Base-by-base conservation (phyloP, 768 basidiomycete genomes). In the Lyophyllum decastes region DNA sequence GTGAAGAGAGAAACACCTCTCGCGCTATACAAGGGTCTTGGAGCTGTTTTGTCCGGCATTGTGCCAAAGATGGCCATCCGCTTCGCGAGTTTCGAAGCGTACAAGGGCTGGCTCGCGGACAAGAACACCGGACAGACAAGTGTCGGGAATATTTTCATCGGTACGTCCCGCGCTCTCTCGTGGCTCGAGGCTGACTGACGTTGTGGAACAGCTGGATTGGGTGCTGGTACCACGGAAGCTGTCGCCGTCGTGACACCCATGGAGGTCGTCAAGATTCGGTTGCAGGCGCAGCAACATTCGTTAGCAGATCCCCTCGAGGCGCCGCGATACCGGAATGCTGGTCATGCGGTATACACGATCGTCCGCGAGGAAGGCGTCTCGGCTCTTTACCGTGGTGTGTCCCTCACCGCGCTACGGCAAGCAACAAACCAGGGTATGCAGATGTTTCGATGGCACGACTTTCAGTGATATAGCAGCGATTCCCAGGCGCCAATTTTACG, bases 51-150 rank as follows among this genome's bases (percentile, higher is more conserved):
- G 46, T 89, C 92, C 11, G 97, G 97, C 11, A 99, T 99, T 71
- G 94, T 98, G 8, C 97, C 97, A 1, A 99, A 99, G 78, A 99
- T 99, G 97, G 94, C 94, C 48, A 98, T 95, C 69, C 90, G 97
- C 34, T 99, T 98, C 71, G 95, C 96, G 10, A 94, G 92, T 72
- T 99, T 99, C 70, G 97, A 99, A 77, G 80, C 87, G 45, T 99
- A 99, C 82, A 95, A 96, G 72, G 82, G 78, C 0, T 87, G 83
- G 82, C 73, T 98, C 43, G 86, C 90, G 2, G 85, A 93, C 65
- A 79, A 82, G 59, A 71, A 79, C 38, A 93, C 92, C 0, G 95
- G 95, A 24, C 84, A 89, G 73, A 90, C 95, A 4, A 83, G 78
- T 50, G 80, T 90, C 2, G 87, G 89, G 0, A 84, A 75, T 55